Evolutionary conservation across 495 filamentous ascomycete species (phyloP).

Genomic region (Neurospora terricola): DNA sequence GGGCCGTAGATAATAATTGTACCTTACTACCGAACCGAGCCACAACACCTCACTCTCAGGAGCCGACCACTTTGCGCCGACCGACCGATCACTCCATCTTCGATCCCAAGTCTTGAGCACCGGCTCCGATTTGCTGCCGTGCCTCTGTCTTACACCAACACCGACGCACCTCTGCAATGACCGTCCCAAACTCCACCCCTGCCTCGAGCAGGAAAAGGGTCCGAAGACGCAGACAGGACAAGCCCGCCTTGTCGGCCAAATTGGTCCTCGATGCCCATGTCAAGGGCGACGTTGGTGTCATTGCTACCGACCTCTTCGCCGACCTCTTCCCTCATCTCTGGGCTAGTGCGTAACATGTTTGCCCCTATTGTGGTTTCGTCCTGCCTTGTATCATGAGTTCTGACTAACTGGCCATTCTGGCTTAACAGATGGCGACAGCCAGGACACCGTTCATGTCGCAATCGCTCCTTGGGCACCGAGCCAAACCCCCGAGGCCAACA

Average conservation of each 20-base stretch:
- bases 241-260: conserved; percentile 41
- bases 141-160: neutral
- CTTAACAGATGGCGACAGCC: conserved; percentile 11
- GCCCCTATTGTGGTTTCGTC: neutral
- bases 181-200: neutral
- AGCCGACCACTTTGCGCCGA: neutral
- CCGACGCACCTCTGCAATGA: neutral
- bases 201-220: conserved; percentile 23
- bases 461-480: conserved; percentile 72
- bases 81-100: neutral
- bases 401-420: conserved; percentile 14
- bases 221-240: conserved; percentile 47
- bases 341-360: conserved; percentile 19
- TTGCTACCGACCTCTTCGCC: conserved; percentile 76
- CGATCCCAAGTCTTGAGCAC: neutral
- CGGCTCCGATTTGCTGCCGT: neutral
- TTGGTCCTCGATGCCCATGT: conserved; percentile 74
- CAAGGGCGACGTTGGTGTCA: conserved; percentile 75
- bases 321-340: conserved; percentile 63
- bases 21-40: neutral
- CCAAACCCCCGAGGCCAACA: conserved; percentile 49
- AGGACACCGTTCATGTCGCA: conserved; percentile 53
- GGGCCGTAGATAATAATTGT: neutral
- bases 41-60: neutral
- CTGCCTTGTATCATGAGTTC: neutral